phyloP scores from a whole-genome alignment of 805 yeast species.

The Maudiozyma serrabonitensis region DNA sequence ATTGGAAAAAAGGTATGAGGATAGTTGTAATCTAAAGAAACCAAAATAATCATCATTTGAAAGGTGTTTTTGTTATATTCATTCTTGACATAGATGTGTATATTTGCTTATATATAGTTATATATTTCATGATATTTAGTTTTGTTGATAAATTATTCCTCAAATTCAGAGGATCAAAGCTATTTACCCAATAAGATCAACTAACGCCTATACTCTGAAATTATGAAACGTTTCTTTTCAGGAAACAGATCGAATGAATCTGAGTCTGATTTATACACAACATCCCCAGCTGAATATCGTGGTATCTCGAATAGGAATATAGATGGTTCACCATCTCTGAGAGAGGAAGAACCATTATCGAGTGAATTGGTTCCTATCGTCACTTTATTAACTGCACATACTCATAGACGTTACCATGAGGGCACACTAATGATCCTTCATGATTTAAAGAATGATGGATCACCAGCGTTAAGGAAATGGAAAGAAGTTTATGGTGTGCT shows the following conservation, averaged over 20 bases:
- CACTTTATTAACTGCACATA: slow-evolving; percentile 62
- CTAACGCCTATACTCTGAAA: neutral
- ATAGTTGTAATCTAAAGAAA: too few species aligned
- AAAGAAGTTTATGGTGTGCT: slow-evolving; percentile 85
- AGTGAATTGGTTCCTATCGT: slow-evolving; percentile 56
- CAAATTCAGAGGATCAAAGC: too few species aligned
- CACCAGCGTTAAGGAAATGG: slow-evolving; percentile 80
- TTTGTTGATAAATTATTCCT: too few species aligned
- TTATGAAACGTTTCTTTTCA: slow-evolving; percentile 22
- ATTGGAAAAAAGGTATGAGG: too few species aligned
- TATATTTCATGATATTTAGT: too few species aligned
- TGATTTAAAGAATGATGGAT: slow-evolving; percentile 76
- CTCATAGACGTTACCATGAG: slow-evolving; percentile 65
- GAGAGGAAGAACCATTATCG: slow-evolving; percentile 10
- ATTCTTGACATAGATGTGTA: too few species aligned
- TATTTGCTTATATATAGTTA: too few species aligned
- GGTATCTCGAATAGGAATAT: neutral
- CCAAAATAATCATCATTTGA: too few species aligned
- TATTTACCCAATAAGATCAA: neutral
- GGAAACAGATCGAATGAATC: slow-evolving; percentile 9
- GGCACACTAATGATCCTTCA: slow-evolving; percentile 67
- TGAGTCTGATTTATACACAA: neutral
- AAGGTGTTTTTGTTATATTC: too few species aligned
- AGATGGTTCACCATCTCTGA: neutral
- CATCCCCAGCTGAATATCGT: neutral